Conservation (phyloP, 2,329 filamentous ascomycete species). For the Calonectria leucothoes region DNA sequence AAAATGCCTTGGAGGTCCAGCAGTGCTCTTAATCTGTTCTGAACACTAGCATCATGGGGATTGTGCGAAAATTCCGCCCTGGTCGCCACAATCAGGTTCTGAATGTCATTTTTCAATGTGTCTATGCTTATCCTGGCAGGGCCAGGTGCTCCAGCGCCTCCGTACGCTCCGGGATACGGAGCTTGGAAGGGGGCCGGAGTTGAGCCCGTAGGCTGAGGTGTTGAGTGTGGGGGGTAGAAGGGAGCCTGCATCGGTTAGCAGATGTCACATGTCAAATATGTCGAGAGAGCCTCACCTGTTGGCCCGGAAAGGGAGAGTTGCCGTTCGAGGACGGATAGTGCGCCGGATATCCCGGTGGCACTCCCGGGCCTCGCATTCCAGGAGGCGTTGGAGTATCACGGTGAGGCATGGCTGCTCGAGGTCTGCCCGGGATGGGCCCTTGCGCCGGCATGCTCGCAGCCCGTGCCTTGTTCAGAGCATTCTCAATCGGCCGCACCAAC, state of each 20-base stretch:
- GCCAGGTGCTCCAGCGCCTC: slow-evolving; percentile 42
- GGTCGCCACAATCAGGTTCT: slow-evolving; percentile 78
- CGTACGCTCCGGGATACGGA: slow-evolving; percentile 53
- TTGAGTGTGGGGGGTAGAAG: slow-evolving; percentile 52
- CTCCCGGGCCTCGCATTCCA: slow-evolving; percentile 48
- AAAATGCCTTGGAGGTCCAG: slow-evolving; percentile 82
- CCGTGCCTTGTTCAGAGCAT: slow-evolving; percentile 86
- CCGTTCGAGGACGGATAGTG: slow-evolving; percentile 47
- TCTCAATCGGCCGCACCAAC: slow-evolving; percentile 91
- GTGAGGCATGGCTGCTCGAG: slow-evolving; percentile 68
- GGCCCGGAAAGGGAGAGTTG: slow-evolving; percentile 41
- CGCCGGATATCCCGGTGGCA: slow-evolving; percentile 38
- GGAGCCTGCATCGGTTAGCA: slow-evolving; percentile 30
- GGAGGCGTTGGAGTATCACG: slow-evolving; percentile 82
- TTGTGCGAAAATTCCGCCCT: slow-evolving; percentile 80
- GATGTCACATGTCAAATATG: neutral
- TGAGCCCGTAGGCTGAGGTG: slow-evolving; percentile 51
- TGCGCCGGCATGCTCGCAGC: slow-evolving; percentile 68
- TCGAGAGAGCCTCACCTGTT: slow-evolving; percentile 41
- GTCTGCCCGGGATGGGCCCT: slow-evolving; percentile 57
- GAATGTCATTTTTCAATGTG: slow-evolving; percentile 85
- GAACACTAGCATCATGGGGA: slow-evolving; percentile 79
- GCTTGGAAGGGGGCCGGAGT: slow-evolving; percentile 55
- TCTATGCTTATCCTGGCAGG: slow-evolving; percentile 72
- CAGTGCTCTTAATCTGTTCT: slow-evolving; percentile 85